A percentile compares a stretch with the other conserved stretches of the same genome.
These are phyloP conservation scores for Glonium stellatum DNA, from an alignment of 495 filamentous ascomycete genomes.

Conservation along the genomic window DNA sequence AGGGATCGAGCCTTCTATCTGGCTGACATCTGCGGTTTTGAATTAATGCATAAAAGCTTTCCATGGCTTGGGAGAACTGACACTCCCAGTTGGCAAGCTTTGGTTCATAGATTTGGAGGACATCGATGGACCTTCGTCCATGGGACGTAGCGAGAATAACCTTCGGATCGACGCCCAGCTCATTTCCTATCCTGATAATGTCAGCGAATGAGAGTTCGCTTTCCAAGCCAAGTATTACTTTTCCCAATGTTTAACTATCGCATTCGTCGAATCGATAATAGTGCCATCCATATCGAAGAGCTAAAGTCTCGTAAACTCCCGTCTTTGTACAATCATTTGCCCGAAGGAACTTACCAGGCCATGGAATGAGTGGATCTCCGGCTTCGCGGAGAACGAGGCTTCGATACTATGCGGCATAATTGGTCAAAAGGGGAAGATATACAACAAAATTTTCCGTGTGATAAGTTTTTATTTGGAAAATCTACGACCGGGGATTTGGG, in stretches of 20 bases:
- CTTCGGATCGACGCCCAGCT: conserved; percentile 73
- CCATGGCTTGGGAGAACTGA: conserved; percentile 42
- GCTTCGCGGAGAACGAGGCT: conserved; percentile 49
- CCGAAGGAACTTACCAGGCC: conserved; percentile 45
- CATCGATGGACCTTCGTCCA: conserved; percentile 78
- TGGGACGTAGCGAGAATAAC: conserved; percentile 84
- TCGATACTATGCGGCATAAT: not conserved
- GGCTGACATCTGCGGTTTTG: conserved; percentile 60
- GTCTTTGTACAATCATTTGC: not conserved
- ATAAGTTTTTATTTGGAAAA: no score
- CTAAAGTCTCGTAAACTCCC: conserved; percentile 6
- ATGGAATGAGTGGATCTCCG: conserved; percentile 57
- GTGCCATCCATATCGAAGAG: conserved; percentile 91
- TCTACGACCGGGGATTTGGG: no score
- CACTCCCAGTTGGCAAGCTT: conserved; percentile 86
- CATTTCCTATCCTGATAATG: conserved; percentile 61
- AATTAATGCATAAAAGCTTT: not conserved
- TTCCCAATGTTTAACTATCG: conserved; percentile 90
- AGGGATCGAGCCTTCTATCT: conserved; percentile 72
- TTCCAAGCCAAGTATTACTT: conserved; percentile 46
- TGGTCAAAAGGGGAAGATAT: not conserved
- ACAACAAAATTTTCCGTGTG: no score
- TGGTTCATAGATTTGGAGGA: conserved; percentile 64
- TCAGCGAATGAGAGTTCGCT: conserved; percentile 1
- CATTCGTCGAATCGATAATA: conserved; percentile 71